Conservation (phyloP, 345 rosid genomes). For the Eucalyptus curtisii region DNA sequence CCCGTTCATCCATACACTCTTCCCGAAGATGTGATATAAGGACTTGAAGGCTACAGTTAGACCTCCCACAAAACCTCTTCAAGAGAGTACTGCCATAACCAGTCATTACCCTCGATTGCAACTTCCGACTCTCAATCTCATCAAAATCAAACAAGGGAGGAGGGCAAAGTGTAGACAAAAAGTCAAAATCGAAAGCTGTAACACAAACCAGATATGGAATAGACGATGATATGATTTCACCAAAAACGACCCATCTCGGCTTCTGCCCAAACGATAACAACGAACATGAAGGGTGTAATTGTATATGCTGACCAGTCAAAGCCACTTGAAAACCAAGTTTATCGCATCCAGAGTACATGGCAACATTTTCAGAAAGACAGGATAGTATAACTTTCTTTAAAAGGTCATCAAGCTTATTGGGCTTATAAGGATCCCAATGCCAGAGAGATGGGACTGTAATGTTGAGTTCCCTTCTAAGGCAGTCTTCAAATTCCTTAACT, state of each 20-base stretch:
- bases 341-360: conserved; percentile 78
- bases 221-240: conserved; percentile 54
- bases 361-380: conserved; percentile 75
- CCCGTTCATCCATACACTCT: conserved; percentile 46
- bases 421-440: conserved; percentile 52
- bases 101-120: conserved; percentile 38
- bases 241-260: conserved; percentile 87
- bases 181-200: conserved; percentile 66
- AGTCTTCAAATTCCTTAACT: conserved; percentile 51
- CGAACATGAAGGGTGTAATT: conserved; percentile 82
- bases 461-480: conserved; percentile 55
- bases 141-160: conserved; percentile 60
- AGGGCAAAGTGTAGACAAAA: conserved; percentile 40
- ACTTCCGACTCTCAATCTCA: conserved; percentile 35
- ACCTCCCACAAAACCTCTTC: conserved; percentile 72
- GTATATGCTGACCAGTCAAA: conserved; percentile 57
- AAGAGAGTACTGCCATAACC: conserved; percentile 51
- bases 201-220: conserved; percentile 78
- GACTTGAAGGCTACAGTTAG: conserved; percentile 32
- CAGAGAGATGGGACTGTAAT: conserved; percentile 45
- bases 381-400: conserved; percentile 60
- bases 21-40: conserved; percentile 41
- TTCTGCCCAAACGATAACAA: conserved; percentile 61
- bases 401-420: conserved; percentile 20
- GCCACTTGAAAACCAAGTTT: conserved; percentile 87